These are phyloP conservation scores for Paraglomus occultum DNA, from an alignment of 192 early-diverging fungal genomes.

Conservation along the genomic window DNA sequence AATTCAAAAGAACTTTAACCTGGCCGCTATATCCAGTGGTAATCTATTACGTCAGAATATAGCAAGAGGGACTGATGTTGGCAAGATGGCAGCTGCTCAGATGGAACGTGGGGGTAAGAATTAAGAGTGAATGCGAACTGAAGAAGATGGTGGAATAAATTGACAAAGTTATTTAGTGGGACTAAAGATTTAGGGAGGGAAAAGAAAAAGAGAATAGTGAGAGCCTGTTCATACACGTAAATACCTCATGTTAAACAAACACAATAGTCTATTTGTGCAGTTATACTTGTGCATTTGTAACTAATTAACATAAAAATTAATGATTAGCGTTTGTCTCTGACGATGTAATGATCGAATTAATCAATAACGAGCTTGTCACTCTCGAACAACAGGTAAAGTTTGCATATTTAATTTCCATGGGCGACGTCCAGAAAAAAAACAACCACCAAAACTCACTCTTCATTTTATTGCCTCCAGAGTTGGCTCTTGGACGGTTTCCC, in stretches of 20 bases:
- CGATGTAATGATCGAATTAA: constrained; percentile 62
- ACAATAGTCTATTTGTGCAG: too few species aligned
- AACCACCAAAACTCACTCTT: constrained; percentile 33
- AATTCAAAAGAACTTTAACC: constrained; percentile 65
- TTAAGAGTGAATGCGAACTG: not conserved
- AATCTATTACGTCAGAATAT: constrained; percentile 87
- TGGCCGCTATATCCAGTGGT: constrained; percentile 75
- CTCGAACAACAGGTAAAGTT: constrained; percentile 39
- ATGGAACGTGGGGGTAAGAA: constrained; percentile 43
- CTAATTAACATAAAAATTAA: not conserved
- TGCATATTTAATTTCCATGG: not conserved
- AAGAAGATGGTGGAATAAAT: constrained; percentile 9
- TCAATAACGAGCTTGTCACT: constrained; percentile 58
- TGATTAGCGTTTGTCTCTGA: constrained; percentile 66
- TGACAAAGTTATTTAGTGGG: not conserved
- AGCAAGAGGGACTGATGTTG: constrained; percentile 59
- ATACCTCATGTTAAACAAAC: too few species aligned
- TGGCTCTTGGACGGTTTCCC: constrained; percentile 94
- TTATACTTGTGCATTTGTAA: not conserved
- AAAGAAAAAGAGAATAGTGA: not conserved
- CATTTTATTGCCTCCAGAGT: constrained; percentile 34
- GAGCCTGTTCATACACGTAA: not conserved
- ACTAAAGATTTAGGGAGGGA: not conserved
- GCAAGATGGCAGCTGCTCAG: constrained; percentile 55
- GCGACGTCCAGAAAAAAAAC: constrained; percentile 35